Base-by-base conservation (phyloP, 1,284 basidiomycete genomes). In the Ustilago esculenta region DNA sequence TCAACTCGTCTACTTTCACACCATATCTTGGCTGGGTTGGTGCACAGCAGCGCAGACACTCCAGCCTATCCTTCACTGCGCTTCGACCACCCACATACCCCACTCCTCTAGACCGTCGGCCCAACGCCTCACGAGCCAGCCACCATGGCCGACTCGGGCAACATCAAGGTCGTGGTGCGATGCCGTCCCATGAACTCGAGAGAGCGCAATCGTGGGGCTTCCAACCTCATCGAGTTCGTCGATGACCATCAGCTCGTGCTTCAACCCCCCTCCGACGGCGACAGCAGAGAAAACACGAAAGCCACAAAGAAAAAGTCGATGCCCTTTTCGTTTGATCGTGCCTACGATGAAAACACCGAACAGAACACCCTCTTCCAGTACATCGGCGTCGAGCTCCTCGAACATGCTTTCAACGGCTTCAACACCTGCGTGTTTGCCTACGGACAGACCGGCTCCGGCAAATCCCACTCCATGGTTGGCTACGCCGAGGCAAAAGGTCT, bases 401-500 rank as follows among this genome's bases (percentile, higher is more conserved):
- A 98, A 81, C 94, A 98, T 83, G 90, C 92, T 39, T 98, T 98
- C 84, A 85, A 91, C 43, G 96, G 95, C 21, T 98, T 97, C 85
- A 98, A 98, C 85, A 92, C 94, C 42, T 79, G 77, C 43, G 77
- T 79, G 52, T 79, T 79, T 55, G 77, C 77, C 24, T 79, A 79
- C 29, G 77, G 77, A 17, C 77, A 79, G 48, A 79, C 77, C 3
- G 77, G 77, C 9, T 79, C 77, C 2, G 77, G 77, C 35, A 71
- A 67, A 44, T 75, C 63, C 30, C 44, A 75, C 47, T 60, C 52
- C 37, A 53, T 73, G 63, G 51, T 72, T 54, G 59, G 61, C 32
- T 42, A 98, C 81, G 95, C 95, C 18, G 86, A 88, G 47, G 96
- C 97, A 86, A 96, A 96, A 84, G 95, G 95, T 53, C 94, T 98